Percentiles rank a stretch among this genome's conserved stretches.
Evolutionary conservation across 139 green algal species (phyloP).

Genomic region (Astrephomene gubernaculifera): DNA sequence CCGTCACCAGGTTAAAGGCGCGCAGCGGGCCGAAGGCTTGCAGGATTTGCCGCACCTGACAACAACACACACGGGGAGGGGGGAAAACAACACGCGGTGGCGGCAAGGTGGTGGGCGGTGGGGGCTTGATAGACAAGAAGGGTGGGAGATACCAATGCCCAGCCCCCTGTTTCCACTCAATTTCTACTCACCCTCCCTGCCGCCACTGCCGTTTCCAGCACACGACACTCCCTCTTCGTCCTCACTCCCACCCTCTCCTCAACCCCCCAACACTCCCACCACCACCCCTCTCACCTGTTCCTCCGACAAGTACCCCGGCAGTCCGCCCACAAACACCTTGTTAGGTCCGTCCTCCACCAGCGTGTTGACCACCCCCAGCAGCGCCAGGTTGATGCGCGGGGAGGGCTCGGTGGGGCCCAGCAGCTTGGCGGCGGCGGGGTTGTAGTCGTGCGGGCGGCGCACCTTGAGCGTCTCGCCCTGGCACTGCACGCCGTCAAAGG

Average conservation of each 20-base stretch:
- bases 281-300: slow-evolving; percentile 53
- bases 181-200: too few species aligned
- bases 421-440: slow-evolving; percentile 42
- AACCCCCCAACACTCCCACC: too few species aligned
- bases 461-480: slow-evolving; percentile 61
- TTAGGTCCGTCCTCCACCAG: slow-evolving; percentile 62
- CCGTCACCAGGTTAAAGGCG: slow-evolving; percentile 61
- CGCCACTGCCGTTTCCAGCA: too few species aligned
- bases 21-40: slow-evolving; percentile 60
- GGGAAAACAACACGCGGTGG: background rate
- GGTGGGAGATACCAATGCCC: background rate
- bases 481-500: slow-evolving; percentile 88
- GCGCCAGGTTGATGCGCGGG: slow-evolving; percentile 60
- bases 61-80: too few species aligned
- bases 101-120: background rate
- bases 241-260: too few species aligned
- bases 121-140: background rate
- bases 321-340: slow-evolving; percentile 60
- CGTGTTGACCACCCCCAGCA: slow-evolving; percentile 51
- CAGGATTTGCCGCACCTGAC: slow-evolving; percentile 57
- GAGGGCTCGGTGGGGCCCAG: slow-evolving; percentile 61
- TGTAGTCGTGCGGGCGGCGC: slow-evolving; percentile 66
- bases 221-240: too few species aligned
- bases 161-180: background rate
- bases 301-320: slow-evolving; percentile 58